These are phyloP conservation scores for Heimioporus punctisporus DNA, from an alignment of 1,284 basidiomycete species.

Conservation along the genomic window DNA sequence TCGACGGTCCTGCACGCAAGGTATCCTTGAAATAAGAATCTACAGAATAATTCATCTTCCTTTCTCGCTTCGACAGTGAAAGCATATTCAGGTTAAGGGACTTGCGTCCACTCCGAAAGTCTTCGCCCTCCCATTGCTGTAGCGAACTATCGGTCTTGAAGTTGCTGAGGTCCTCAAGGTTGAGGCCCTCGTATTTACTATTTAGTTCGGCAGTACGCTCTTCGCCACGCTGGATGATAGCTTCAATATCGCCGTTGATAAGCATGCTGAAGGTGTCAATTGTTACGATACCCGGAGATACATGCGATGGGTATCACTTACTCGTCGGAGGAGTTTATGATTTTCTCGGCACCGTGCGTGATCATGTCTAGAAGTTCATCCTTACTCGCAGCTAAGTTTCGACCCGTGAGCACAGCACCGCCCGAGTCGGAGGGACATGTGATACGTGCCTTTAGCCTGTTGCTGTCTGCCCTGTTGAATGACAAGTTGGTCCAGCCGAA, in stretches of 20 bases:
- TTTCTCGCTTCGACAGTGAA: constrained; percentile 94
- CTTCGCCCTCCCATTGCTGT: constrained; percentile 97
- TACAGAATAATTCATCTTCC: constrained; percentile 96
- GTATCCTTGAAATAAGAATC: constrained; percentile 96
- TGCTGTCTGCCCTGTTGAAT: constrained; percentile 94
- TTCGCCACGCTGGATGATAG: constrained; percentile 92
- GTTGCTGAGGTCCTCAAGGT: constrained; percentile 92
- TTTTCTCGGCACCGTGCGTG: constrained; percentile 96
- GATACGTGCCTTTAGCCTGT: constrained; percentile 57
- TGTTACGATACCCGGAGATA: background rate
- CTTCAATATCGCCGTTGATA: constrained; percentile 94
- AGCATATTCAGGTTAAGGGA: constrained; percentile 80
- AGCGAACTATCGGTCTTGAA: constrained; percentile 94
- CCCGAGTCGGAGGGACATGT: background rate
- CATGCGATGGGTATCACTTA: constrained; percentile 35
- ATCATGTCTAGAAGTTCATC: constrained; percentile 99
- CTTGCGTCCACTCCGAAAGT: constrained; percentile 82
- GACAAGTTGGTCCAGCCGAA: constrained; percentile 95
- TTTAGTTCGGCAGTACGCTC: constrained; percentile 90
- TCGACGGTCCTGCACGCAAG: constrained; percentile 77
- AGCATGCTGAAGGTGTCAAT: constrained; percentile 53
- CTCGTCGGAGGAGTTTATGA: constrained; percentile 81
- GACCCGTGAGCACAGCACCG: background rate
- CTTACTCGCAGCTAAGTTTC: constrained; percentile 79
- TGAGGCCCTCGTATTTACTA: constrained; percentile 92